Evolutionary conservation across 2,329 filamentous ascomycete species (phyloP).

Genomic region (Colletotrichum sp.): DNA sequence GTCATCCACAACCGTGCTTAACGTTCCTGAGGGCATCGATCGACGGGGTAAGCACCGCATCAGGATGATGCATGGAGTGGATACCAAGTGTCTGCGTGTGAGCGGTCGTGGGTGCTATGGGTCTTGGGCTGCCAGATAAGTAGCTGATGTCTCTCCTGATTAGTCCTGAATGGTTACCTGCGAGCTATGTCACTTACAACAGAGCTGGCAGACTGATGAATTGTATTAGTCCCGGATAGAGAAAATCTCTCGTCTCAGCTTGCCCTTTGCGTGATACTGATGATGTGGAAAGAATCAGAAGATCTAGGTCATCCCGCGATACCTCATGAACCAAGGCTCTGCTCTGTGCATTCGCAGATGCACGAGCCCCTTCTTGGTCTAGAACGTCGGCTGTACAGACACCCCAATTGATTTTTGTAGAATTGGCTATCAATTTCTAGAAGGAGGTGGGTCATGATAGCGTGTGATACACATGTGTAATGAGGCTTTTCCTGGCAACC

Average conservation of each 20-base stretch:
- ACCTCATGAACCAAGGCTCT: no score
- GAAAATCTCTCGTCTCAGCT: no score
- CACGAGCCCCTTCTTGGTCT: no score
- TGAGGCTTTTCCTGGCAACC: fast-evolving
- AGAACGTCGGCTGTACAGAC: no score
- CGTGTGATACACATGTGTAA: not conserved
- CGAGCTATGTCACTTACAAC: not conserved
- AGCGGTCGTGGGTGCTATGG: not conserved
- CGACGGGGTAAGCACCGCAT: not conserved
- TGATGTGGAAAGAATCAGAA: no score
- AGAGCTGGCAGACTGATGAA: not conserved
- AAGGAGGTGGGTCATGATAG: no score
- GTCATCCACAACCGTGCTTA: not conserved
- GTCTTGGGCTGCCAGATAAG: not conserved
- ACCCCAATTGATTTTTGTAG: no score
- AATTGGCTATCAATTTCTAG: no score
- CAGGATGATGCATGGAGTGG: not conserved
- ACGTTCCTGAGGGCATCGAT: not conserved
- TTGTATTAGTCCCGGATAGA: not conserved
- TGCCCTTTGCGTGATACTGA: fast-evolving
- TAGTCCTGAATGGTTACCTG: not conserved
- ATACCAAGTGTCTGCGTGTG: not conserved
- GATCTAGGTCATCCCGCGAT: no score
- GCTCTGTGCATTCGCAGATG: no score
- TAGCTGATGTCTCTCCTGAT: not conserved